Evolutionary conservation across 2,329 filamentous ascomycete genomes (phyloP).

Genomic region (Venturia carpophila): DNA sequence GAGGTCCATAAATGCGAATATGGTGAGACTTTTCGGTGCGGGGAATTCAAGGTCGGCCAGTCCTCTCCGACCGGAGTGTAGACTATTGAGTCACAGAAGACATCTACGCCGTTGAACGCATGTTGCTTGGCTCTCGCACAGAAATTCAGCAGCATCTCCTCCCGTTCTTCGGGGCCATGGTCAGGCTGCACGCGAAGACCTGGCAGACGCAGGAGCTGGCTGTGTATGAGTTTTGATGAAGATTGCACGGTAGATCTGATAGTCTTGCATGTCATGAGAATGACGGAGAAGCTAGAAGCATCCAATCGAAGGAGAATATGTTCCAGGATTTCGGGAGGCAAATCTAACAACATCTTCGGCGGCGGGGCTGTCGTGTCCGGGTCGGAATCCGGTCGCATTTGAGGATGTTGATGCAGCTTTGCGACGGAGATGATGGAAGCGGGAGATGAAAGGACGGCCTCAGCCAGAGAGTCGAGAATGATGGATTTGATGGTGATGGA

Average conservation of each 20-base stretch:
- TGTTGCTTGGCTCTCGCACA: background rate
- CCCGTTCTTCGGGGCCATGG: background rate
- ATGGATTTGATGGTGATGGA: background rate
- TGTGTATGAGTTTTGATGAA: slow-evolving; percentile 12
- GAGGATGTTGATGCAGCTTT: background rate
- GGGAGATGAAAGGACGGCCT: background rate
- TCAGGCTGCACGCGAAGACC: slow-evolving; percentile 13
- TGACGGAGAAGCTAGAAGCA: slow-evolving; percentile 10
- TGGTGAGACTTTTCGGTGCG: background rate
- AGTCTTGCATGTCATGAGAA: slow-evolving; percentile 16
- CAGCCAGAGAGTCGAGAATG: no score
- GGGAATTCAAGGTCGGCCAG: background rate
- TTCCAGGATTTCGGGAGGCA: slow-evolving; percentile 16
- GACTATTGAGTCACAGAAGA: slow-evolving; percentile 7
- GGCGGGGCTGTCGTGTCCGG: background rate
- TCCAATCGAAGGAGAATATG: slow-evolving; percentile 5
- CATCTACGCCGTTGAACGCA: slow-evolving; percentile 11
- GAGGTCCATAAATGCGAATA: background rate
- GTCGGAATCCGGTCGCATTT: background rate
- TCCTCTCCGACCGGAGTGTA: background rate
- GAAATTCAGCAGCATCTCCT: background rate
- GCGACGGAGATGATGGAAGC: background rate
- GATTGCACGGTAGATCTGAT: background rate
- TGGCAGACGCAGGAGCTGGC: slow-evolving; percentile 11
- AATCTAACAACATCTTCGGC: slow-evolving; percentile 12